These are phyloP conservation scores for Bruguiera gymnorhiza DNA, from an alignment of 345 rosid genomes.

Conservation along the genomic window DNA sequence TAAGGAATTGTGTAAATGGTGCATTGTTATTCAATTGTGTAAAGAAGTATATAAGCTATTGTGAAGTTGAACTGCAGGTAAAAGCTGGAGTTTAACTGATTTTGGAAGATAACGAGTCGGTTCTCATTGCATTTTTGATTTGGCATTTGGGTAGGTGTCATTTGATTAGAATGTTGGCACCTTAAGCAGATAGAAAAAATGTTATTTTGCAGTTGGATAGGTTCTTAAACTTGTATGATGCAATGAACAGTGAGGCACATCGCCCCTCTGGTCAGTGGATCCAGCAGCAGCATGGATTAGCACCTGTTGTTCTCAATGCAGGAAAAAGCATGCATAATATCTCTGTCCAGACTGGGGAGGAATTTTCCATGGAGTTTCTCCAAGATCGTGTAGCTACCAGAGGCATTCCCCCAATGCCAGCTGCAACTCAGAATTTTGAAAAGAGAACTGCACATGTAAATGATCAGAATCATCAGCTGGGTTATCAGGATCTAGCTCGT, in stretches of 20 bases:
- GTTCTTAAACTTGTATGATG: constrained; percentile 15
- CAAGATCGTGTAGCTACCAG: constrained; percentile 38
- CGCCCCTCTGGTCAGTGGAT: constrained; percentile 32
- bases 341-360: constrained; percentile 60
- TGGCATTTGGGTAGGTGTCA: background rate
- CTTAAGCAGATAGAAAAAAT: constrained; percentile 10
- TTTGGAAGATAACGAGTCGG: constrained; percentile 10
- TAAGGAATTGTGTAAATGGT: constrained; percentile 7
- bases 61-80: background rate
- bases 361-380: constrained; percentile 60
- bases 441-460: constrained; percentile 25
- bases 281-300: constrained; percentile 26
- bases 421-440: constrained; percentile 21
- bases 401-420: constrained; percentile 22
- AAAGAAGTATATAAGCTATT: background rate
- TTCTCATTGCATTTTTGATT: background rate
- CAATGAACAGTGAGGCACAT: constrained; percentile 30
- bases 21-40: background rate
- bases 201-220: constrained; percentile 18
- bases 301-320: constrained; percentile 19
- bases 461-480: constrained; percentile 37
- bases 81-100: background rate
- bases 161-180: constrained; percentile 17
- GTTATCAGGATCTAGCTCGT: constrained; percentile 40
- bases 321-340: constrained; percentile 37